phyloP scores from a whole-genome alignment of 352 stramenopile species.

The Globisporangium nodosum region DNA sequence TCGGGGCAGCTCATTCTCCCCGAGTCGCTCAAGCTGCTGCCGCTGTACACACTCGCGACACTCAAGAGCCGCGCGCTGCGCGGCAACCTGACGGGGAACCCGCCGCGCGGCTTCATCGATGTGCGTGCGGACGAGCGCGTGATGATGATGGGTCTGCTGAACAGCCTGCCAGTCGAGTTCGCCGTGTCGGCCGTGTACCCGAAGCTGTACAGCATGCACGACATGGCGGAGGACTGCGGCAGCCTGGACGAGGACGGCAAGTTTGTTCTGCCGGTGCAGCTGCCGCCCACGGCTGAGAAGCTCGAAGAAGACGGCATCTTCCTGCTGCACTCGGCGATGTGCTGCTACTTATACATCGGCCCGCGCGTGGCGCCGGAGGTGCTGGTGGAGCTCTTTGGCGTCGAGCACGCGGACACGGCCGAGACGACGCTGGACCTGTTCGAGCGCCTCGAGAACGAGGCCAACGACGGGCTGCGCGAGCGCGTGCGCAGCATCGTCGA shows the following conservation, averaged over 20 bases:
- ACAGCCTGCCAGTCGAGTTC: conserved; percentile 75
- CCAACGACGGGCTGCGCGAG: conserved; percentile 48
- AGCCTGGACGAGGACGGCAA: conserved; percentile 73
- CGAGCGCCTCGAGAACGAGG: conserved; percentile 51
- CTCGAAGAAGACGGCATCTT: conserved; percentile 84
- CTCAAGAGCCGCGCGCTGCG: conserved; percentile 87
- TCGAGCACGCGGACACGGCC: conserved; percentile 72
- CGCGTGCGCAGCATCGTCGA: conserved; percentile 66
- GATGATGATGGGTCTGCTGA: conserved; percentile 80
- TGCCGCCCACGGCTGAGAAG: conserved; percentile 82
- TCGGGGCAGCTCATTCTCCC: conserved; percentile 89
- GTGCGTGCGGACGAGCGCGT: conserved; percentile 83
- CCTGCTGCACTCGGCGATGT: conserved; percentile 83
- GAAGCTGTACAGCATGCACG: conserved; percentile 84
- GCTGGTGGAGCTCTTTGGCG: conserved; percentile 78
- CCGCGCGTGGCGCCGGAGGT: conserved; percentile 60
- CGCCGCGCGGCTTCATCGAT: conserved; percentile 78
- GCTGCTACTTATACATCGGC: conserved; percentile 87
- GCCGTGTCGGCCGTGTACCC: conserved; percentile 85
- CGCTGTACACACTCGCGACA: conserved; percentile 83
- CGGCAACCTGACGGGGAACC: conserved; percentile 73
- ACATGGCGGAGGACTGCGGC: conserved; percentile 75
- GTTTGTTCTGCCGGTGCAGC: conserved; percentile 68
- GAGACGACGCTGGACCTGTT: conserved; percentile 69
- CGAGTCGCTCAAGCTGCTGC: conserved; percentile 88